A percentile compares a stretch with the other conserved stretches of the same genome.
These are phyloP conservation scores for Berberis thunbergii DNA, from an alignment of 164 flowering plant genomes.

Conservation along the genomic window DNA sequence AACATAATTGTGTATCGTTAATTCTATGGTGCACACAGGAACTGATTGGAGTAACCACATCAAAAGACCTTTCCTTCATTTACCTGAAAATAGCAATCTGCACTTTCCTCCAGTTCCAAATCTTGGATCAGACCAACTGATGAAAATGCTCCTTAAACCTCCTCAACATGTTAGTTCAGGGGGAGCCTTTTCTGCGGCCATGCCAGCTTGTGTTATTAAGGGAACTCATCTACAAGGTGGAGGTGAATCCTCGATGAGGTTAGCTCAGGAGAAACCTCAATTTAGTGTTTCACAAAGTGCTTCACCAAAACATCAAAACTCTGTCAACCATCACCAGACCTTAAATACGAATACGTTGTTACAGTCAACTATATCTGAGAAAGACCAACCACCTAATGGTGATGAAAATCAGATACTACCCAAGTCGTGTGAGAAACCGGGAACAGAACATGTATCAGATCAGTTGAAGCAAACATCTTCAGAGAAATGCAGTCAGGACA, in stretches of 20 bases:
- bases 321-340: constrained; percentile 15
- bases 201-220: constrained; percentile 23
- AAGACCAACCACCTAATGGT: constrained; percentile 12
- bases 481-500: constrained; percentile 26
- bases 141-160: constrained; percentile 56
- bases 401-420: constrained; percentile 16
- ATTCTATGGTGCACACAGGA: constrained; percentile 29
- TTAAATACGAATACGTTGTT: constrained; percentile 14
- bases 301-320: constrained; percentile 22
- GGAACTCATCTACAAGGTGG: constrained; percentile 24
- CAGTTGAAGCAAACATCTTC: constrained; percentile 13
- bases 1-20: not conserved
- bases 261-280: constrained; percentile 27
- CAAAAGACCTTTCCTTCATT: constrained; percentile 44
- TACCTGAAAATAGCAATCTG: constrained; percentile 42
- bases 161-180: constrained; percentile 22
- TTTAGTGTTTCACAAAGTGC: constrained; percentile 19
- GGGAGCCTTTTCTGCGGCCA: constrained; percentile 22
- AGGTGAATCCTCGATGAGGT: constrained; percentile 20
- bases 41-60: constrained; percentile 55
- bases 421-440: constrained; percentile 19
- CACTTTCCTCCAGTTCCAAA: constrained; percentile 30
- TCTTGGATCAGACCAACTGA: constrained; percentile 55
- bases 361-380: constrained; percentile 15
- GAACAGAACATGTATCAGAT: constrained; percentile 6